Evolutionary conservation across 2,329 filamentous ascomycete genomes (phyloP).

Genomic region (Penicillium crustosum): DNA sequence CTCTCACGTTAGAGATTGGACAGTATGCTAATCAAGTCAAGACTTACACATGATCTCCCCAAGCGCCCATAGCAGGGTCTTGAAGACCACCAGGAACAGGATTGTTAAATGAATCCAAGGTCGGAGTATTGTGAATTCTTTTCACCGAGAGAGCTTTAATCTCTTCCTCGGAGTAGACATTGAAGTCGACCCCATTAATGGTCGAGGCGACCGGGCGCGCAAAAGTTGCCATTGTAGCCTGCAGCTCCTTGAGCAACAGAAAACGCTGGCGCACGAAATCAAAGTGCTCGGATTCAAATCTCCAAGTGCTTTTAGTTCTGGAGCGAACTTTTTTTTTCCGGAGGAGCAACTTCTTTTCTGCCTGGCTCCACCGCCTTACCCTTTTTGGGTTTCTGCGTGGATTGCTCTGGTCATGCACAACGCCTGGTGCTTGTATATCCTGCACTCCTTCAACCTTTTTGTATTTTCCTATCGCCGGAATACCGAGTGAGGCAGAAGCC

Average conservation of each 20-base stretch:
- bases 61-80: constrained; percentile 86
- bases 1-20: constrained; percentile 15
- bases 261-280: constrained; percentile 35
- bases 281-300: constrained; percentile 26
- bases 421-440: neutral
- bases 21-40: constrained; percentile 1
- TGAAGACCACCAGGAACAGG: constrained; percentile 89
- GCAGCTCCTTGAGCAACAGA: constrained; percentile 37
- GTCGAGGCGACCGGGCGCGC: constrained; percentile 78
- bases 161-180: constrained; percentile 76
- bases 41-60: constrained; percentile 76
- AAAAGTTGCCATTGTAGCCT: constrained; percentile 46
- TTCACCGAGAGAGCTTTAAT: constrained; percentile 89
- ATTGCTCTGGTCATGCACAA: neutral
- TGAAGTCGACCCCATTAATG: constrained; percentile 86
- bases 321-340: constrained; percentile 33
- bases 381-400: constrained; percentile 18
- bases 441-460: neutral
- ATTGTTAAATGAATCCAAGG: constrained; percentile 90
- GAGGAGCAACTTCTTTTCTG: constrained; percentile 36
- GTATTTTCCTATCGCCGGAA: neutral
- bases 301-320: constrained; percentile 32
- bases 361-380: constrained; percentile 32
- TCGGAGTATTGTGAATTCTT: constrained; percentile 86
- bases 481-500: constrained; percentile 11